A percentile compares a stretch with the other conserved stretches of the same genome.
phyloP scores from a whole-genome alignment of 495 filamentous ascomycete genomes.

The Penicillium desertorum region DNA sequence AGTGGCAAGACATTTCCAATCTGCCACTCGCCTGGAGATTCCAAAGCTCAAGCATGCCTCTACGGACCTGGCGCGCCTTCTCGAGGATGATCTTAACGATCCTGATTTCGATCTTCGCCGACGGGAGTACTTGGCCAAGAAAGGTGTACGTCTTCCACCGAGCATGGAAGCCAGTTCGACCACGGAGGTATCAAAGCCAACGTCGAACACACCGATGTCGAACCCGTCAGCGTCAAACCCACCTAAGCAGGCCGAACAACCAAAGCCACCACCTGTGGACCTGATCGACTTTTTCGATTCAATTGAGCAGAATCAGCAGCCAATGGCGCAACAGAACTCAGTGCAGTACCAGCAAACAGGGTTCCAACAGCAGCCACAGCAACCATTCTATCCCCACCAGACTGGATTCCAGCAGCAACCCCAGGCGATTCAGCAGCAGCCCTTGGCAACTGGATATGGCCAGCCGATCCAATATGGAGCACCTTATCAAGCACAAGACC shows the following conservation, averaged over 20 bases:
- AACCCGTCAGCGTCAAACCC: conserved; percentile 30
- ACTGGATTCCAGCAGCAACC: conserved; percentile 40
- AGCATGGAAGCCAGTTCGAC: conserved; percentile 52
- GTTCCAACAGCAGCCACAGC: conserved; percentile 48
- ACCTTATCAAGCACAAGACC: conserved; percentile 47
- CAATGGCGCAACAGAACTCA: conserved; percentile 48
- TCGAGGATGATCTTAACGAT: conserved; percentile 95
- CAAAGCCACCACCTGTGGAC: conserved; percentile 67
- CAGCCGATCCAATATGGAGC: conserved; percentile 34
- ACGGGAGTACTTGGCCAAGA: conserved; percentile 83
- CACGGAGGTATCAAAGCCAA: conserved; percentile 18
- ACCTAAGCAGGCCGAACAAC: conserved; percentile 24
- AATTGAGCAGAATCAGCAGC: conserved; percentile 88
- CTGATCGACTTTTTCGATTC: conserved; percentile 99
- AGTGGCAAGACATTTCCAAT: conserved; percentile 83
- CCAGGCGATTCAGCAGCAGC: conserved; percentile 35
- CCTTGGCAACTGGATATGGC: conserved; percentile 19
- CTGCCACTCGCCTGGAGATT: conserved; percentile 87
- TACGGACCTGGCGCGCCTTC: conserved; percentile 78
- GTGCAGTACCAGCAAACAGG: conserved; percentile 51
- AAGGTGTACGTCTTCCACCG: conserved; percentile 54
- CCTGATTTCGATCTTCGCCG: conserved; percentile 94
- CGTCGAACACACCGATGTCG: conserved; percentile 12
- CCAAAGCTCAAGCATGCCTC: conserved; percentile 98
- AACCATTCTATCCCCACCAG: conserved; percentile 37